Evolutionary conservation across 441 rosid species (phyloP), one percentile per base, ranked within the genome.

Genomic region (Gossypium gossypioides): DNA sequence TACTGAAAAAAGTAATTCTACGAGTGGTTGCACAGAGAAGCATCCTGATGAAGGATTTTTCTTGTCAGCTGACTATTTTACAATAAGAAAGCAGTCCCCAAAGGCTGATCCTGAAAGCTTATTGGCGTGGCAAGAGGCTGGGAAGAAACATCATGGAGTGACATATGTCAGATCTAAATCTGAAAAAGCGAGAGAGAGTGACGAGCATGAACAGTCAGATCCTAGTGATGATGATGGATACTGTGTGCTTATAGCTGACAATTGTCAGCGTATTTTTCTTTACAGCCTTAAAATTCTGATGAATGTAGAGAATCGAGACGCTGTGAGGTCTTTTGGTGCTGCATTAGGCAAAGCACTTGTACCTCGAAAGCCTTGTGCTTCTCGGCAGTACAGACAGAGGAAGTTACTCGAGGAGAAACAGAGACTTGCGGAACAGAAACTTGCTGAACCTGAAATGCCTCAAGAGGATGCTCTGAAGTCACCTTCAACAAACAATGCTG

Each of bases 121-220:
- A 80, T 82, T 89, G 80, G 93, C 99, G 40, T 96, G 99, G 99
- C 99, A 93, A 89, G 98, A 90, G 84, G 93, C 95, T 89, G 98
- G 98, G 70, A 89, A 90, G 84, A 89, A 86, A 86, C 91, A 91
- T 84, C 84, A 81, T 77, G 98, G 90, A 89, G 87, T 87, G 96
- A 90, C 93, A 5, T 81, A 87, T 80, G 95, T 93, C 74, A 86
- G 93, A 79, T 90, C 98, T 44, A 94, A 89, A 82, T 89, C 91
- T 76, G 98, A 91, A 81, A 89, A 91, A 77, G 95, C 92, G 72
- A 90, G 97, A 77, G 99, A 93, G 80, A 90, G 93, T 82, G 97
- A 93, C 76, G 98, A 88, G 75, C 90, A 89, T 74, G 74, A 86
- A 74, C 82, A 85, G 15, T 91, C 97, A 61, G 98, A 96, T 72